A percentile compares a stretch with the other conserved stretches of the same genome.
Evolutionary conservation across 2,329 filamentous ascomycete genomes (phyloP).

Genomic region (Myriosclerotinia scirpicola): DNA sequence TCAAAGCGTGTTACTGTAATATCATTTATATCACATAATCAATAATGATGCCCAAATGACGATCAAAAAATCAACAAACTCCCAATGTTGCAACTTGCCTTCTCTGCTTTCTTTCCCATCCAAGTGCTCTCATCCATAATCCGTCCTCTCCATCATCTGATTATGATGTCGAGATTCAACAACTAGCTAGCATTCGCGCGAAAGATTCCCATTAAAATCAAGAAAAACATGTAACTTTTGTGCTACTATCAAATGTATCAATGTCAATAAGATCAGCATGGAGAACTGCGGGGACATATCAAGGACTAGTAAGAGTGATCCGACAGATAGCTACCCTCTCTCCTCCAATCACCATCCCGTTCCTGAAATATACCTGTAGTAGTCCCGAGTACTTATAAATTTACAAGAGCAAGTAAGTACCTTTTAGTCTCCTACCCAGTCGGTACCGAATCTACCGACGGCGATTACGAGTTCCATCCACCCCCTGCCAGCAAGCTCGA

Average conservation of each 20-base stretch:
- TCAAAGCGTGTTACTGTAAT: slow-evolving; percentile 7
- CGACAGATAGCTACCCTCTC: no score
- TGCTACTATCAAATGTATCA: background rate
- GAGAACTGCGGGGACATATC: slow-evolving; percentile 12
- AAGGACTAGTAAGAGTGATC: no score
- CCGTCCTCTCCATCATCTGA: background rate
- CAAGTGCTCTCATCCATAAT: slow-evolving; percentile 3
- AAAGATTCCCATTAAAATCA: background rate
- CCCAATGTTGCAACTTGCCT: background rate
- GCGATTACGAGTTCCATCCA: no score
- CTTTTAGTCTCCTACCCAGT: no score
- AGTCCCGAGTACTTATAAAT: no score
- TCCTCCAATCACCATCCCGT: background rate
- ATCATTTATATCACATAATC: no score
- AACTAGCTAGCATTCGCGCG: background rate
- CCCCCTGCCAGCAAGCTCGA: no score
- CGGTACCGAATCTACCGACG: no score
- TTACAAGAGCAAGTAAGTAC: no score
- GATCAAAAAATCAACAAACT: no score
- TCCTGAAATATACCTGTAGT: no score
- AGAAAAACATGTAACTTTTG: background rate
- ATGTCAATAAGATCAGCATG: slow-evolving; percentile 4
- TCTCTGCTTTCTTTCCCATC: background rate
- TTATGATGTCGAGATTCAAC: background rate
- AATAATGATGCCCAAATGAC: background rate